Conservation (phyloP, 2,329 filamentous ascomycete species). For the Pseudogymnoascus sp. region DNA sequence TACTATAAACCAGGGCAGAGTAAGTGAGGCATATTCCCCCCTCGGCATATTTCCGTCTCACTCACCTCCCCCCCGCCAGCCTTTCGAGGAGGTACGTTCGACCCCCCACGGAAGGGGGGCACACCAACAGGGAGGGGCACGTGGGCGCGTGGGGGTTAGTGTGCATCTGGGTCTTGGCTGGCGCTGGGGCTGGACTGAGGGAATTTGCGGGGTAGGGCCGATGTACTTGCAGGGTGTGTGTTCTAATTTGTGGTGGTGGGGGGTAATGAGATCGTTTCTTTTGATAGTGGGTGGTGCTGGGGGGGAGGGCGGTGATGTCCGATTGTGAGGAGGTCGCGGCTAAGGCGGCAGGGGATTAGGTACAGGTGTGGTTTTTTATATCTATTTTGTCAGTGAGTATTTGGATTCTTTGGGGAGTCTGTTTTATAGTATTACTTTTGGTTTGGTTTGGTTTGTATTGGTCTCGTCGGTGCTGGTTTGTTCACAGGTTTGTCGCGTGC, state of each 20-base stretch:
- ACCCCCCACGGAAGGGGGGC: no score
- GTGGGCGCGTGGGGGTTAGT: neutral
- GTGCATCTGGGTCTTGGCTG: neutral
- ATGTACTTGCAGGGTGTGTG: neutral
- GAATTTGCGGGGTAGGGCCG: neutral
- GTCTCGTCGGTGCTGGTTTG: neutral
- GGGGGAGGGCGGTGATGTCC: neutral
- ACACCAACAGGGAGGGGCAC: neutral
- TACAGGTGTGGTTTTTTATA: neutral
- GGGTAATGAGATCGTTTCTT: neutral
- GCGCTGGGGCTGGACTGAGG: neutral
- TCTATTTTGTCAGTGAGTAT: neutral
- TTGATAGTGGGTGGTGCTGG: neutral
- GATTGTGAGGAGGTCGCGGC: neutral
- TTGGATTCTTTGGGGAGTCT: neutral
- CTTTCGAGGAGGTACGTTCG: no score
- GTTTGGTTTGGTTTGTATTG: neutral
- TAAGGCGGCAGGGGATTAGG: neutral
- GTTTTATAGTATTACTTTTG: neutral
- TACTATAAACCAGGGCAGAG: no score
- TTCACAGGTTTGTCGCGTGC: neutral
- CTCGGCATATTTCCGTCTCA: no score
- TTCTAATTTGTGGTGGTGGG: neutral
- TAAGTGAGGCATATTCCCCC: no score
- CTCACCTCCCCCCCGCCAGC: no score